Percentiles rank a stretch among this genome's conserved stretches.
phyloP scores from a whole-genome alignment of 2,329 filamentous ascomycete species.

The Aureobasidium mangrovei region DNA sequence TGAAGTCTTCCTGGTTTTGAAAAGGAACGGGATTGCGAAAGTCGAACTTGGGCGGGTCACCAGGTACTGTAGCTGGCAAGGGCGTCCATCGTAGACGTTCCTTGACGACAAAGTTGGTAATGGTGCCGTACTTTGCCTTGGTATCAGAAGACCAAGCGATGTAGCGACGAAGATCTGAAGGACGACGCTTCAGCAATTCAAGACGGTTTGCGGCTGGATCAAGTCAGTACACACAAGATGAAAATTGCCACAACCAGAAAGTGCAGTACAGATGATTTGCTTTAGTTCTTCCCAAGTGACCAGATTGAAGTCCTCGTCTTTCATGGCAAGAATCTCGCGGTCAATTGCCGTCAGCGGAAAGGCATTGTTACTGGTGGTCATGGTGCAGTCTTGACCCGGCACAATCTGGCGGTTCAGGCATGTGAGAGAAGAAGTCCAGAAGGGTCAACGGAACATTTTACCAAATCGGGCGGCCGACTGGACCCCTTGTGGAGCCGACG shows the following conservation, averaged over 20 bases:
- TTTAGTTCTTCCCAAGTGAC: slow-evolving; percentile 46
- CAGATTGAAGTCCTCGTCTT: slow-evolving; percentile 43
- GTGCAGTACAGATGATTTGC: slow-evolving; percentile 40
- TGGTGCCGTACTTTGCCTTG: slow-evolving; percentile 47
- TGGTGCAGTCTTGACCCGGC: neutral
- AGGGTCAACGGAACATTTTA: neutral
- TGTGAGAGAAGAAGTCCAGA: neutral
- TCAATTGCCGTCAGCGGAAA: slow-evolving; percentile 44
- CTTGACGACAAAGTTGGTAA: slow-evolving; percentile 48
- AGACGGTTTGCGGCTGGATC: slow-evolving; percentile 40
- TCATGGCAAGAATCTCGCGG: slow-evolving; percentile 40
- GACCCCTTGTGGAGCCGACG: neutral
- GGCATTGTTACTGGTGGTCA: slow-evolving; percentile 12
- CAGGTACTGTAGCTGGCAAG: slow-evolving; percentile 17
- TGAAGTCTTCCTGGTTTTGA: slow-evolving; percentile 45
- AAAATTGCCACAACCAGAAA: slow-evolving; percentile 12
- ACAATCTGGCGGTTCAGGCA: neutral
- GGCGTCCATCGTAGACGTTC: slow-evolving; percentile 46
- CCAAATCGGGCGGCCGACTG: neutral
- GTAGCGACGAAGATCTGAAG: slow-evolving; percentile 51
- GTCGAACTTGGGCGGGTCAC: slow-evolving; percentile 29
- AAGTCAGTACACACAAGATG: neutral
- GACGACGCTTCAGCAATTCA: slow-evolving; percentile 48
- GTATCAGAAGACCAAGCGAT: slow-evolving; percentile 49
- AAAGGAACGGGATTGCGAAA: slow-evolving; percentile 44